Percentiles rank a stretch among this genome's conserved stretches.
Conservation (phyloP, 2,329 filamentous ascomycete species). For the Colletotrichum sansevieriae region DNA sequence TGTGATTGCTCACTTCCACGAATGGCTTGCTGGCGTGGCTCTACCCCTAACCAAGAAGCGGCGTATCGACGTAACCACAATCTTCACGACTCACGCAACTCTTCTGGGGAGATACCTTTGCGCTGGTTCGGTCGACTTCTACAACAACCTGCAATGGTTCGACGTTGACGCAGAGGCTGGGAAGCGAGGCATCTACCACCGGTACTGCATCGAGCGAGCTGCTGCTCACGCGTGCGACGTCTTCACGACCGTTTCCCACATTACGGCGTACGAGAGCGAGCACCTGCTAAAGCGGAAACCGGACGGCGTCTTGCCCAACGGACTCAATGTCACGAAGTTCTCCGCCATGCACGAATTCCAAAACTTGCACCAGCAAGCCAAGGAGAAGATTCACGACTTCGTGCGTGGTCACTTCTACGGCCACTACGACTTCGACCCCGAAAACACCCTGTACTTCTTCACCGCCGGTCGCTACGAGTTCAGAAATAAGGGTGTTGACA, state of each 20-base stretch:
- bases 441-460: slow-evolving; percentile 98
- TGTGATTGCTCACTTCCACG: slow-evolving; percentile 98
- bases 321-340: slow-evolving; percentile 98
- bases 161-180: slow-evolving; percentile 97
- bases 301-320: slow-evolving; percentile 95
- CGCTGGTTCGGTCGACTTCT: slow-evolving; percentile 97
- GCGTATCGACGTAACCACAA: slow-evolving; percentile 95
- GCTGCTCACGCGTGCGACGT: slow-evolving; percentile 94
- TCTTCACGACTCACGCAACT: slow-evolving; percentile 98
- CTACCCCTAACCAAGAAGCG: slow-evolving; percentile 93
- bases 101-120: slow-evolving; percentile 96
- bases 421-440: slow-evolving; percentile 95
- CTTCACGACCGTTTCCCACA: slow-evolving; percentile 98
- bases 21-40: slow-evolving; percentile 96
- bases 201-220: slow-evolving; percentile 97
- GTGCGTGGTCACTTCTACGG: slow-evolving; percentile 98
- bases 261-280: slow-evolving; percentile 98
- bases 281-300: slow-evolving; percentile 97
- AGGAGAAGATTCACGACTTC: slow-evolving; percentile 98
- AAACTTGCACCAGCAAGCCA: slow-evolving; percentile 95
- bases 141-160: slow-evolving; percentile 98
- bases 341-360: slow-evolving; percentile 99
- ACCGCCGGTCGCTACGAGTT: slow-evolving; percentile 98
- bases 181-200: slow-evolving; percentile 97
- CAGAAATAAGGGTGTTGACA: slow-evolving; percentile 98